Base-by-base conservation (phyloP, 2,329 filamentous ascomycete species). In the Aquanectria penicillioides region DNA sequence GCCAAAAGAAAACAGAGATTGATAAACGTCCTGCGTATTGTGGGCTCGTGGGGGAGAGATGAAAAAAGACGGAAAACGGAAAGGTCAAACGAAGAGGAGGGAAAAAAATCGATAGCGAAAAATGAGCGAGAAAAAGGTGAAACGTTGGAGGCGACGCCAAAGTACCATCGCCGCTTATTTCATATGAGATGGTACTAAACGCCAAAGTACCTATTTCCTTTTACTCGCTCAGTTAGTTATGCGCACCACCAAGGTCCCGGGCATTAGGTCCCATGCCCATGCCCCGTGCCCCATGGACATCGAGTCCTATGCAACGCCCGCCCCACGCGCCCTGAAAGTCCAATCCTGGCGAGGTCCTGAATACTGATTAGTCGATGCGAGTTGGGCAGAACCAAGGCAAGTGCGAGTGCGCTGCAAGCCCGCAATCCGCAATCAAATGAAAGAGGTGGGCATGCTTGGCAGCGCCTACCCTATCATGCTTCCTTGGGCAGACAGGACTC, bases 251-350 rank as follows among this genome's bases (percentile, higher is more conserved):
- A n/a, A n/a, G n/a, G n/a, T n/a, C n/a, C n/a, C n/a, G n/a, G n/a
- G n/a, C n/a, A n/a, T n/a, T n/a, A n/a, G n/a, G 26, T 22, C 12
- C 26, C 7, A 31, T 33, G 28, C 41, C 17, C 18, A n/a, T 46
- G 41, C 41, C 26, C 41, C 28, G 33, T 20, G 26, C 23, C 37
- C 37, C 25, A 50, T 40, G 25, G 31, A 40, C 33, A 23, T 23
- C 46, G 31, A 18, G 40, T 36, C 11, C 12, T 33, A 20, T 23
- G 15, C 26, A 38, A 36, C 40, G 40, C 25, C 40, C 33, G 46
- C 54, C 47, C 54, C 54, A 55, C 52, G 52, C 43, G 41, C 20
- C 20, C 41, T 22, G 13, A 20, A 33, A 44, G 18, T 50, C 17
- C 34, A 25, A 36, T 50, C n/a, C 18, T 31, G 41, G 23, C 40